Conservation (phyloP, 176 grass and related monocot species). For the Paspalum vaginatum region DNA sequence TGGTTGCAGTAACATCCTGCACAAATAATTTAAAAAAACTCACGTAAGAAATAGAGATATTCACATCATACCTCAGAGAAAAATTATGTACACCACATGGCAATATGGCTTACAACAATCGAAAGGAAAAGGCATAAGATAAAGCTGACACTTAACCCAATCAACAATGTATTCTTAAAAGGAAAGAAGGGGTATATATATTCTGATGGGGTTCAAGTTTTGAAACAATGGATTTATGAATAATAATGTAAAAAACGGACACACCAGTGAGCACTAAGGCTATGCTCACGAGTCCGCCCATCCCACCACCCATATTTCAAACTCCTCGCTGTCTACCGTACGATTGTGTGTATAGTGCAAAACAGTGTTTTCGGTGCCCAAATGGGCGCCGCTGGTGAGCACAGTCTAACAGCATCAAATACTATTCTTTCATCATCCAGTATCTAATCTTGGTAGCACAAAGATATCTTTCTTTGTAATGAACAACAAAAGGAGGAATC, state of each 20-base stretch:
- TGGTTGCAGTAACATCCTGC: conserved; percentile 94
- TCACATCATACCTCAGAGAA: neutral
- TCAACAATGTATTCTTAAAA: neutral
- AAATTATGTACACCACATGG: neutral
- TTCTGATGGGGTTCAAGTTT: neutral
- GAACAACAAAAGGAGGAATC: neutral
- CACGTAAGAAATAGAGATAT: neutral
- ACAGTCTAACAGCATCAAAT: neutral
- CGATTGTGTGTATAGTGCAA: no score
- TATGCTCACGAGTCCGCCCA: no score
- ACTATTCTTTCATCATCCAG: neutral
- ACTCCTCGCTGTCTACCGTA: no score
- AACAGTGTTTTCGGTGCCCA: no score
- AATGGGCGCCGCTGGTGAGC: no score
- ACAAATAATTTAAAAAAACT: neutral
- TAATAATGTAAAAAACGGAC: conserved; percentile 16
- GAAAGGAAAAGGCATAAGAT: neutral
- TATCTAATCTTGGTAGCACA: conserved; percentile 3
- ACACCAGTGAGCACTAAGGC: neutral
- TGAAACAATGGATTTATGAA: neutral
- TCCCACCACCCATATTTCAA: no score
- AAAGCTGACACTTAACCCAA: conserved; percentile 9
- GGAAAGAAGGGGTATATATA: neutral
- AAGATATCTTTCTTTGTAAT: conserved; percentile 18
- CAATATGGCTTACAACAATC: neutral